These are phyloP conservation scores for Phytophthora multivora DNA, from an alignment of 352 stramenopile species.

Conservation along the genomic window DNA sequence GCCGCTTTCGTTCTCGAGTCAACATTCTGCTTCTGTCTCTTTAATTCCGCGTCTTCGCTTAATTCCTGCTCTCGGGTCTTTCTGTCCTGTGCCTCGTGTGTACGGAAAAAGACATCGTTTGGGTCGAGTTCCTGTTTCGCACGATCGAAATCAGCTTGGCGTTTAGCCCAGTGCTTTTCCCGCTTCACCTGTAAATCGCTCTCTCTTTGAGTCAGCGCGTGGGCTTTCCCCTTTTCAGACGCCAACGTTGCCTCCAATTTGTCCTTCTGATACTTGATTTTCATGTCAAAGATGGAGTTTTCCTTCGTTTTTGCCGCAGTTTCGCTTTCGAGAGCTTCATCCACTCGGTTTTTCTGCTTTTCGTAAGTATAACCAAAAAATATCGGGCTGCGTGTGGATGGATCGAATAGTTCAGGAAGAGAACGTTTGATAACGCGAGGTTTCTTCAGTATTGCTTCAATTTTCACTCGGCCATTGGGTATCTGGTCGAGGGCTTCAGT, in stretches of 20 bases:
- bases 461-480: conserved; percentile 15
- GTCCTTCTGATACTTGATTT: conserved; percentile 44
- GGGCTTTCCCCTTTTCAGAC: conserved; percentile 63
- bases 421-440: conserved; percentile 56
- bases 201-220: conserved; percentile 55
- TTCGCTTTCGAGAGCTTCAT: conserved; percentile 42
- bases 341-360: conserved; percentile 47
- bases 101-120: conserved; percentile 80
- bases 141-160: conserved; percentile 62
- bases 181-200: conserved; percentile 52
- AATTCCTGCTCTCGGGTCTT: conserved; percentile 57
- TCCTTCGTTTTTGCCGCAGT: conserved; percentile 39
- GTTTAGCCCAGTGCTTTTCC: conserved; percentile 66
- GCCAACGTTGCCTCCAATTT: conserved; percentile 40
- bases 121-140: conserved; percentile 78
- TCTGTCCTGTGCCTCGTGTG: conserved; percentile 63
- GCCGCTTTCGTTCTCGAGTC: conserved; percentile 48
- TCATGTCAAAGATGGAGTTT: conserved; percentile 53
- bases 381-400: conserved; percentile 49
- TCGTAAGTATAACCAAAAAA: conserved; percentile 77
- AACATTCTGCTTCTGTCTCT: conserved; percentile 47
- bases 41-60: conserved; percentile 60
- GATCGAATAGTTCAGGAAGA: conserved; percentile 52
- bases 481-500: conserved; percentile 14
- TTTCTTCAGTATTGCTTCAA: conserved; percentile 48